These are phyloP conservation scores for Globisporangium nagaii DNA, from an alignment of 352 stramenopile species.

Conservation along the genomic window DNA sequence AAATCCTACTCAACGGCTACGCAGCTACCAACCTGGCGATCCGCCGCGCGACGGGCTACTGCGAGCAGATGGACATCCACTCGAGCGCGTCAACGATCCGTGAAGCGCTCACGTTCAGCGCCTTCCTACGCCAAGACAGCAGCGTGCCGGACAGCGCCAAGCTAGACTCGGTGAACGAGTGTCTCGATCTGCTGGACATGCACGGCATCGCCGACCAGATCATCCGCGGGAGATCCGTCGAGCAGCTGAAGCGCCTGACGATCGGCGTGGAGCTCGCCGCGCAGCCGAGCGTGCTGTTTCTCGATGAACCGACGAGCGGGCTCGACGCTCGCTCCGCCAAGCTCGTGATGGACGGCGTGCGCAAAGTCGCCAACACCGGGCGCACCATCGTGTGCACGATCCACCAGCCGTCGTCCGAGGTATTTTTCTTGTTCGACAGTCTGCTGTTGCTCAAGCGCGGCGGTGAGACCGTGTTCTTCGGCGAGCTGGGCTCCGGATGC, in stretches of 20 bases:
- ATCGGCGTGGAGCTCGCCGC: constrained; percentile 71
- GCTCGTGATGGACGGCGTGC: constrained; percentile 74
- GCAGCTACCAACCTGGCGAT: constrained; percentile 49
- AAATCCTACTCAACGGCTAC: constrained; percentile 89
- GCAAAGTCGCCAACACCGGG: constrained; percentile 51
- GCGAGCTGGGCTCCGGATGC: constrained; percentile 9
- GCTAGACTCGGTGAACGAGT: constrained; percentile 29
- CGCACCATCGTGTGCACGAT: constrained; percentile 63
- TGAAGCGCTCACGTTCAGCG: constrained; percentile 81
- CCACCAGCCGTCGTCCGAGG: constrained; percentile 74
- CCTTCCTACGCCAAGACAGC: constrained; percentile 41
- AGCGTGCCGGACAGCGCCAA: constrained; percentile 21
- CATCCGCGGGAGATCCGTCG: constrained; percentile 31
- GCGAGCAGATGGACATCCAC: constrained; percentile 79
- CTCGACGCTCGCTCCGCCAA: constrained; percentile 78
- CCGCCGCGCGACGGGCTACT: constrained; percentile 33
- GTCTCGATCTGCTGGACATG: constrained; percentile 27
- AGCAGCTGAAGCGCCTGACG: constrained; percentile 50
- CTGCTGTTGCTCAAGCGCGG: too few relatives aligned
- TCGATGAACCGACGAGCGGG: constrained; percentile 74
- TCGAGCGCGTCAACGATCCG: constrained; percentile 71
- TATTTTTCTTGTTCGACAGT: too few relatives aligned
- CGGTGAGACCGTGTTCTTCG: constrained; percentile 24
- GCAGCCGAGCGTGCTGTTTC: constrained; percentile 74
- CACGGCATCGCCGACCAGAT: constrained; percentile 26